These are phyloP conservation scores for Linnemannia zychae DNA, from an alignment of 192 early-diverging fungal genomes.

Conservation along the genomic window DNA sequence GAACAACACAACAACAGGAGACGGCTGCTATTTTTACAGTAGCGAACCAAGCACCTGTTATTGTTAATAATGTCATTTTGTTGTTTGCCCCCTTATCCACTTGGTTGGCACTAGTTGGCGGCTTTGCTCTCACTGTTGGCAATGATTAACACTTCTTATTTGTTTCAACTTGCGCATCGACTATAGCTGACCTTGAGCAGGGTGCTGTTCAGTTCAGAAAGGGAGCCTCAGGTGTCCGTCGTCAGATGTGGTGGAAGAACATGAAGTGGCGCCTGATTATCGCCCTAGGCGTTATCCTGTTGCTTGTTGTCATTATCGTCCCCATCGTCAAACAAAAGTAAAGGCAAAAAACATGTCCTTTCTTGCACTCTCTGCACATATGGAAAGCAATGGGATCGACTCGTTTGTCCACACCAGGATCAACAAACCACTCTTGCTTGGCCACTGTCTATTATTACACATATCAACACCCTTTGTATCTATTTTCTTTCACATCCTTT, in stretches of 20 bases:
- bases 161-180: not conserved
- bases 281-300: constrained; percentile 76
- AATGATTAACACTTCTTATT: not conserved
- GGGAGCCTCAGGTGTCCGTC: constrained; percentile 84
- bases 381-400: not conserved
- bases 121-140: not conserved
- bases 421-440: not conserved
- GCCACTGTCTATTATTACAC: not conserved
- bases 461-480: not conserved
- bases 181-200: constrained; percentile 52
- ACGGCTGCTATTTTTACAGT: not conserved
- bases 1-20: not conserved
- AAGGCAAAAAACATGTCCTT: not conserved
- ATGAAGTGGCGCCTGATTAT: constrained; percentile 97
- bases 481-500: not conserved
- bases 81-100: not conserved
- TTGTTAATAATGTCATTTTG: not conserved
- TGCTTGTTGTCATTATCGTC: constrained; percentile 87
- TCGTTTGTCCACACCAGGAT: not conserved
- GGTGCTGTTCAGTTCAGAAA: constrained; percentile 73
- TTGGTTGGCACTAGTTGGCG: not conserved
- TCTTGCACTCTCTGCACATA: not conserved
- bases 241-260: constrained; percentile 97
- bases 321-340: constrained; percentile 16
- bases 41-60: not conserved